Base-by-base conservation (phyloP, 108 stramenopile species). In the Craspedostauros australis region DNA sequence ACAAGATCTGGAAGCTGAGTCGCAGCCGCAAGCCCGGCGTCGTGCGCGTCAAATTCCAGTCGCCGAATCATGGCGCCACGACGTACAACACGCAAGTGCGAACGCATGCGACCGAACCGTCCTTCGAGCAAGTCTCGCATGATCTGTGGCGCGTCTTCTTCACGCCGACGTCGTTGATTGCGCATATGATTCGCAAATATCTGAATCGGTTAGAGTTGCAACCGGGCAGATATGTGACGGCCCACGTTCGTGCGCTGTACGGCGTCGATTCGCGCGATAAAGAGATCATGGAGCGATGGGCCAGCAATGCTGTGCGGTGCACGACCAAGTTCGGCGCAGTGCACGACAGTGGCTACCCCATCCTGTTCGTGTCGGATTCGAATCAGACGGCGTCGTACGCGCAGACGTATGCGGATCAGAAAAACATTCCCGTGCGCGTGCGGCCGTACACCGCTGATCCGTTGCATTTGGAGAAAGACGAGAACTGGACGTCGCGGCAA, bases 281-380 rank as follows among this genome's bases (percentile, higher is more conserved):
- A 6, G 15, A 23, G 27, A 9, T 39, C 8, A 45, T 67, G 5
- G 9, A 12, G 20, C 27, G 51, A 19, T 52, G 39, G 47, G 53
- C 73, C 0, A 23, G 11, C 16, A 72, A 75, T 48, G 65, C 72
- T 14, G 8, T 79, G 26, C 72, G 72, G 41, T 79, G 78, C 50
- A 54, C 73, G 2, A 64, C 70, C 7, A 24, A 60, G 9, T 71
- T 4, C 32, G 41, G 34, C 66, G 63, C 3, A 64, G 67, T 1
- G 71, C 39, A 1, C n/a, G n/a, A n/a, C n/a, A n/a, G n/a, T n/a
- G n/a, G n/a, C n/a, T n/a, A n/a, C n/a, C 71, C 77, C 12, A 54
- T 75, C 27, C 75, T 66, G 29, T 62, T 79, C 38, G 59, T 73
- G 4, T 70, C 72, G 6, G 78, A 79, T 48, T 62, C 70, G 11